Percentiles rank a stretch among this genome's conserved stretches.
These are phyloP conservation scores for Apiotrichum siamense DNA, from an alignment of 1,284 basidiomycete species.

Conservation along the genomic window DNA sequence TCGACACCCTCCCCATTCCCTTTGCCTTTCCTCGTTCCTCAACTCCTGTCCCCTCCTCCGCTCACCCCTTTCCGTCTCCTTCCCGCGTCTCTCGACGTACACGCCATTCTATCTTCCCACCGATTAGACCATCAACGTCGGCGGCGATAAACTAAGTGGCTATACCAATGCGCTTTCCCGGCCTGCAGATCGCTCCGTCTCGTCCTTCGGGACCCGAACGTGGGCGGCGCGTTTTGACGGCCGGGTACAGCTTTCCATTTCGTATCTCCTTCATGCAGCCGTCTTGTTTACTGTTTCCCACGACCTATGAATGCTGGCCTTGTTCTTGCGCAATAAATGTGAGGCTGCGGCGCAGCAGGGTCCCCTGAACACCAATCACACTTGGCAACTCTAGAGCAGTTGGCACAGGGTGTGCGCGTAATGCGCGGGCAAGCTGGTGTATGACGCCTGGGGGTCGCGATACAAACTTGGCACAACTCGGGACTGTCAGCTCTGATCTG, in stretches of 20 bases:
- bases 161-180: slow-evolving; percentile 14
- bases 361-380: too few species aligned
- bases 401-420: too few species aligned
- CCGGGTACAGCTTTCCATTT: neutral
- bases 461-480: too few species aligned
- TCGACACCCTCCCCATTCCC: neutral
- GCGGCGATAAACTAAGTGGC: slow-evolving; percentile 42
- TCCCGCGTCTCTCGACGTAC: neutral
- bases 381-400: too few species aligned
- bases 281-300: too few species aligned
- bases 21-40: neutral
- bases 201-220: neutral
- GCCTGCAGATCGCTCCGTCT: slow-evolving; percentile 14
- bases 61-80: neutral
- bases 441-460: too few species aligned
- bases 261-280: too few species aligned
- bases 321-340: too few species aligned
- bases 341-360: too few species aligned
- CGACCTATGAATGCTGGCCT: too few species aligned
- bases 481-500: too few species aligned
- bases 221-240: slow-evolving; percentile 25
- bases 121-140: slow-evolving; percentile 22
- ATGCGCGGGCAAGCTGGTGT: too few species aligned
- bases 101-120: slow-evolving; percentile 34
- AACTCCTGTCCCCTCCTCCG: neutral